Evolutionary conservation across 192 early-diverging fungal species (phyloP).

Genomic region (Podochytrium sp.): DNA sequence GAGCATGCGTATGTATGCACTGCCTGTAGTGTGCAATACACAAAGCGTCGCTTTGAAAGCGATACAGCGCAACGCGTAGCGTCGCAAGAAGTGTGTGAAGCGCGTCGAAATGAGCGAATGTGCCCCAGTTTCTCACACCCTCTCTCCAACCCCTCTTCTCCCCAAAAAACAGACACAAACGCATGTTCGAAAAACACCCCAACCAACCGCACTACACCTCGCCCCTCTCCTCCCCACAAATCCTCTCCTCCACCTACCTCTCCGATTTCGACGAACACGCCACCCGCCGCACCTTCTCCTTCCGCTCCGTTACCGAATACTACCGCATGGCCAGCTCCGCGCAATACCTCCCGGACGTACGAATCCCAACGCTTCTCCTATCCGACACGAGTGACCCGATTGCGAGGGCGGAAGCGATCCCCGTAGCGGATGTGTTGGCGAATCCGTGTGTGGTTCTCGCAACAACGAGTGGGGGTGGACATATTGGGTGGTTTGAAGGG

Average conservation of each 20-base stretch:
- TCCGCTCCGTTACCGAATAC: conserved; percentile 81
- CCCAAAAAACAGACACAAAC: conserved; percentile 14
- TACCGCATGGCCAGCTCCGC: conserved; percentile 47
- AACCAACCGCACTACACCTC: conserved; percentile 50
- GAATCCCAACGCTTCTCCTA: conserved; percentile 83
- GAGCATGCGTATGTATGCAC: too few species aligned
- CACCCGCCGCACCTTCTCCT: conserved; percentile 76
- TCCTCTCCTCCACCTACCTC: conserved; percentile 62
- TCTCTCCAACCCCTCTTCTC: not conserved
- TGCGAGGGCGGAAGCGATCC: conserved; percentile 66
- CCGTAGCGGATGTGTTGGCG: conserved; percentile 66
- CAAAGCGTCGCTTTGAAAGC: too few species aligned
- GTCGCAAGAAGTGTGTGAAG: too few species aligned
- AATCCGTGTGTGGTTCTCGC: conserved; percentile 86
- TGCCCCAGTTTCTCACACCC: conserved; percentile 10
- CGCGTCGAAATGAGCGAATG: too few species aligned
- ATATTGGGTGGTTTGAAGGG: conserved; percentile 84
- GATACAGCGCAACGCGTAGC: too few species aligned
- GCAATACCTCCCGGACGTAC: conserved; percentile 49
- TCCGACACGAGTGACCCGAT: conserved; percentile 93
- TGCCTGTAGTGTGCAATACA: too few species aligned
- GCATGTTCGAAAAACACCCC: conserved; percentile 28
- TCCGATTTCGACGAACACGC: conserved; percentile 84
- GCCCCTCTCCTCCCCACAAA: conserved; percentile 52
- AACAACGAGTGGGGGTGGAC: conserved; percentile 82